A percentile compares a stretch with the other conserved stretches of the same genome.
Conservation (phyloP, 75 land plant genomes). For the Chamaecyparis obtusa region DNA sequence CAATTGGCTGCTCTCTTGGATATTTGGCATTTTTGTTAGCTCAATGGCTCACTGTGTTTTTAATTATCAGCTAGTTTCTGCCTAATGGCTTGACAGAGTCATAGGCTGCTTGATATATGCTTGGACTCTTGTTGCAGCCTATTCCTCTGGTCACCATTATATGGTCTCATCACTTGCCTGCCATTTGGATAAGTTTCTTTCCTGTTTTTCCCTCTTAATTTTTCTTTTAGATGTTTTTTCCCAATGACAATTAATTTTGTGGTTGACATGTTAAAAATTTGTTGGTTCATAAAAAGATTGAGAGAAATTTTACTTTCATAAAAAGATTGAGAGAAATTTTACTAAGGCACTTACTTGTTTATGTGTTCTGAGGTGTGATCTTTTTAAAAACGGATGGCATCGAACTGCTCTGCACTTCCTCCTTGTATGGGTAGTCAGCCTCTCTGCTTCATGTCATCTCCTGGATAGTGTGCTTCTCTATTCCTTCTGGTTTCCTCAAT, state of each 20-base stretch:
- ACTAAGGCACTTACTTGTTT: slow-evolving; percentile 11
- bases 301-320: slow-evolving; percentile 12
- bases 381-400: slow-evolving; percentile 11
- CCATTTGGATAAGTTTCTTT: slow-evolving; percentile 7
- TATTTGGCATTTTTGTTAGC: slow-evolving; percentile 11
- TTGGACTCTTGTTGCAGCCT: slow-evolving; percentile 4
- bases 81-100: slow-evolving; percentile 1
- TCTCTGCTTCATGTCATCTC: slow-evolving; percentile 10
- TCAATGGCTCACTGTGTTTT: not conserved
- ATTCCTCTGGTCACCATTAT: not conserved
- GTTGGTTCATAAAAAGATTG: not conserved
- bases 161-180: slow-evolving; percentile 10
- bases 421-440: slow-evolving; percentile 15
- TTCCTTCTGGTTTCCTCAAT: slow-evolving; percentile 14
- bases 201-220: not conserved
- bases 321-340: slow-evolving; percentile 9
- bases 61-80: slow-evolving; percentile 3
- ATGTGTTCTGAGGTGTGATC: slow-evolving; percentile 11
- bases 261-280: not conserved
- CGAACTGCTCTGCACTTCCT: slow-evolving; percentile 14
- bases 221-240: not conserved
- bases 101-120: slow-evolving; percentile 8
- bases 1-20: slow-evolving; percentile 10
- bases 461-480: slow-evolving; percentile 7
- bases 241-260: not conserved